These are phyloP conservation scores for Agroathelia rolfsii DNA, from an alignment of 1,284 basidiomycete species.

Conservation along the genomic window DNA sequence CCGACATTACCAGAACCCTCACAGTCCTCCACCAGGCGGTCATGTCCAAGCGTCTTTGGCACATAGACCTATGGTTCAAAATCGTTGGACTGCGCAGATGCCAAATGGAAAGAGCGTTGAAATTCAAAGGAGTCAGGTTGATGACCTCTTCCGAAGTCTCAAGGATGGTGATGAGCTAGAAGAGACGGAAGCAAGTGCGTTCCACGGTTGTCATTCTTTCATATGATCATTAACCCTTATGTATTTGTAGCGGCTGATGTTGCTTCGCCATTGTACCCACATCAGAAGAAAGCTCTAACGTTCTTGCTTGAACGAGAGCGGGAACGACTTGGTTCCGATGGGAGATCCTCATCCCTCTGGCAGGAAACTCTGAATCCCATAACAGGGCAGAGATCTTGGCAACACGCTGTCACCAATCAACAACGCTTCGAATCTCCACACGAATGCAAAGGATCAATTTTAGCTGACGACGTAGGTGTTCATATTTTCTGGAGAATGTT, in stretches of 20 bases:
- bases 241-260: conserved; percentile 59
- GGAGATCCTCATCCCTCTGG: conserved; percentile 70
- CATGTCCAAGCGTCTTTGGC: conserved; percentile 35
- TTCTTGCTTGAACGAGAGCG: conserved; percentile 93
- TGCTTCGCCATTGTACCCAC: conserved; percentile 86
- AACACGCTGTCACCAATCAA: conserved; percentile 80
- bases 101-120: conserved; percentile 77
- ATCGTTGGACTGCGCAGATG: conserved; percentile 48
- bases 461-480: conserved; percentile 82
- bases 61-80: too few relatives aligned
- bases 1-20: conserved; percentile 78
- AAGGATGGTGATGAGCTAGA: conserved; percentile 79
- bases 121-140: conserved; percentile 87
- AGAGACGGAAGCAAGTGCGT: conserved; percentile 77
- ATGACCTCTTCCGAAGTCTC: conserved; percentile 86
- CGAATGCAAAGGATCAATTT: conserved; percentile 83
- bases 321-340: conserved; percentile 45
- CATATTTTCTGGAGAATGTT: conserved; percentile 7
- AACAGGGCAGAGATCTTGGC: conserved; percentile 49
- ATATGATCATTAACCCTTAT: conserved; percentile 12
- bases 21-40: conserved; percentile 71
- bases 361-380: conserved; percentile 45
- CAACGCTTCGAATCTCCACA: conserved; percentile 58
- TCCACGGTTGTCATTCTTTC: conserved; percentile 9
- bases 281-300: conserved; percentile 96